Evolutionary conservation across 1,284 basidiomycete species (phyloP), one percentile per base, ranked within the genome.

Genomic region (Spongispora temasekensis): DNA sequence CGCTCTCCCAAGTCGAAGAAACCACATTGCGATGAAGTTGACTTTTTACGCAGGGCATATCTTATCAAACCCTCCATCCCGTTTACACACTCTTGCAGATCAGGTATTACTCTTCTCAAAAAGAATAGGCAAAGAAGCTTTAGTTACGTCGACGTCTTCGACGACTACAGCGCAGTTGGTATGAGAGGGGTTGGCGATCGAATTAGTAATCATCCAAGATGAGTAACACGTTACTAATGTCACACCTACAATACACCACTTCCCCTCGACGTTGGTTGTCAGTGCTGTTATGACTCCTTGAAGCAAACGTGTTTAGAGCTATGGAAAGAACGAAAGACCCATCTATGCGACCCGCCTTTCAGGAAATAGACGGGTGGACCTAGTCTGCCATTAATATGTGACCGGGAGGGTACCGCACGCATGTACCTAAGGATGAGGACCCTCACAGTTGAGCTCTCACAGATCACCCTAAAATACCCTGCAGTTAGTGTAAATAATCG

Each of bases 21-120:
- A 50, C n/a, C 64, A 59, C 51, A 25, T 64, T 30, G 54, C 57
- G 12, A 67, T 66, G 63, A 71, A 68, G 50, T 44, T 68, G 40
- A 61, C 56, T 19, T 83, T 81, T 65, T 83, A 83, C 57, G 78
- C 79, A 3, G 82, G 79, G 2, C 76, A 80, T 56, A 61, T 81
- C 3, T 50, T 76, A 31, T 68, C 72, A 1, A 72, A 70, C 1
- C 72, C 81, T 1, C 34, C 65, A 28, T 59, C 67, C 17, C 60
- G 64, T 58, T 64, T 87, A 37, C 71, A 73, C 35, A 71, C 71
- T 13, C 66, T 88, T 50, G 74, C 78, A 12, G 75, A 80, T 51
- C 83, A 87, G 59, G 64, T 79, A 27, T 34, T 51, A 8, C 62
- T 67, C 21, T 59, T 73, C 27, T 74, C 73, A 12, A 67, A 69